These are phyloP conservation scores for Thinopyrum elongatum DNA, from an alignment of 176 grass and related monocot species.

Conservation along the genomic window DNA sequence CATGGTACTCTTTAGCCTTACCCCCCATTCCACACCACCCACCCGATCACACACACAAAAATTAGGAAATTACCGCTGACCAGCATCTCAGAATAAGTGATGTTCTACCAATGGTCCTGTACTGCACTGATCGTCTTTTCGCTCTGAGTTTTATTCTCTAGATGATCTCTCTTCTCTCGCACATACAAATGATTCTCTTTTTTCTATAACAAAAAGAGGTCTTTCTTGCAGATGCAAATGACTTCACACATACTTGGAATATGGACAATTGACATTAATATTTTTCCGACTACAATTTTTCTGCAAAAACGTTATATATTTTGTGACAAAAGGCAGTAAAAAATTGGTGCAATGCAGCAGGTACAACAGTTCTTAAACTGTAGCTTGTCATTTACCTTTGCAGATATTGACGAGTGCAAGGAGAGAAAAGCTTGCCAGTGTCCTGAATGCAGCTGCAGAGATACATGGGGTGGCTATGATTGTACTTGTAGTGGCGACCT, in stretches of 20 bases:
- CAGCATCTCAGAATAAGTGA: slow-evolving; percentile 7
- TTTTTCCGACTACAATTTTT: background rate
- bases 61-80: too few relatives aligned
- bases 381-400: slow-evolving; percentile 15
- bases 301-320: slow-evolving; percentile 1
- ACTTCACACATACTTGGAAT: background rate
- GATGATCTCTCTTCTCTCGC: background rate
- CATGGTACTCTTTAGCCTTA: slow-evolving; percentile 34
- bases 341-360: slow-evolving; percentile 12
- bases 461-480: slow-evolving; percentile 73
- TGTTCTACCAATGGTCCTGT: background rate
- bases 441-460: slow-evolving; percentile 58
- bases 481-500: slow-evolving; percentile 57
- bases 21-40: background rate
- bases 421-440: slow-evolving; percentile 66
- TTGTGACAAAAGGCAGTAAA: background rate
- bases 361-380: background rate
- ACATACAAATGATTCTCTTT: background rate
- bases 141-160: background rate
- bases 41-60: too few relatives aligned
- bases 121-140: background rate
- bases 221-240: background rate
- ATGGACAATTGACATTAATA: background rate
- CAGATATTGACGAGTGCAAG: slow-evolving; percentile 75
- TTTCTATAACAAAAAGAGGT: slow-evolving; percentile 1